Conservation (phyloP, 805 yeast species). For the Brettanomyces bruxellensis region DNA sequence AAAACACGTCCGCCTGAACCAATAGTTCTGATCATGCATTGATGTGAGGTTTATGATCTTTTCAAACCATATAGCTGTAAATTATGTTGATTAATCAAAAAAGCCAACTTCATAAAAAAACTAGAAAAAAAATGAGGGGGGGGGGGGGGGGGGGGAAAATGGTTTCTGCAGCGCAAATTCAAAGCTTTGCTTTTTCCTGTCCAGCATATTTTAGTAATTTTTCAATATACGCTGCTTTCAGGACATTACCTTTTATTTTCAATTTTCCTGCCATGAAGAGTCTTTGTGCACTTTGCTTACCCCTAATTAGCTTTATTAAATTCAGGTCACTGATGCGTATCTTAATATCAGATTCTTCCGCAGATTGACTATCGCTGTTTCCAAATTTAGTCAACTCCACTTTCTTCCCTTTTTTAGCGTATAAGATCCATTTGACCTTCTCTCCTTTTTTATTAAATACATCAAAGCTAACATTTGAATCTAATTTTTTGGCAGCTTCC, state of each 20-base stretch:
- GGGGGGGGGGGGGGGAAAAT: too few species aligned
- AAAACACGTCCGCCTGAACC: too few species aligned
- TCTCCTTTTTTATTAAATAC: slow-evolving; percentile 53
- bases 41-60: too few species aligned
- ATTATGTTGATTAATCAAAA: too few species aligned
- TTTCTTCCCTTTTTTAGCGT: slow-evolving; percentile 41
- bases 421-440: slow-evolving; percentile 52
- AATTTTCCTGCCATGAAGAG: slow-evolving; percentile 77
- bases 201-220: slow-evolving; percentile 48
- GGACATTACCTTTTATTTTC: slow-evolving; percentile 82
- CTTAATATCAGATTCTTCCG: slow-evolving; percentile 52
- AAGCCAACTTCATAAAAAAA: too few species aligned
- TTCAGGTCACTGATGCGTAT: slow-evolving; percentile 59
- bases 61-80: too few species aligned
- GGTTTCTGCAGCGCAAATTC: neutral
- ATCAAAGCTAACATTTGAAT: slow-evolving; percentile 57
- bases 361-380: slow-evolving; percentile 9
- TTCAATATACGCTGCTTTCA: slow-evolving; percentile 79
- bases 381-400: slow-evolving; percentile 30
- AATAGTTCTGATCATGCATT: too few species aligned
- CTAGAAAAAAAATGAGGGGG: too few species aligned
- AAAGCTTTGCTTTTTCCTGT: slow-evolving; percentile 37
- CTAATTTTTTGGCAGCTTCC: slow-evolving; percentile 31
- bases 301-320: slow-evolving; percentile 60
- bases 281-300: slow-evolving; percentile 79